A percentile compares a stretch with the other conserved stretches of the same genome.
Conservation (phyloP, 1,284 basidiomycete genomes). For the Inonotus hispidus region DNA sequence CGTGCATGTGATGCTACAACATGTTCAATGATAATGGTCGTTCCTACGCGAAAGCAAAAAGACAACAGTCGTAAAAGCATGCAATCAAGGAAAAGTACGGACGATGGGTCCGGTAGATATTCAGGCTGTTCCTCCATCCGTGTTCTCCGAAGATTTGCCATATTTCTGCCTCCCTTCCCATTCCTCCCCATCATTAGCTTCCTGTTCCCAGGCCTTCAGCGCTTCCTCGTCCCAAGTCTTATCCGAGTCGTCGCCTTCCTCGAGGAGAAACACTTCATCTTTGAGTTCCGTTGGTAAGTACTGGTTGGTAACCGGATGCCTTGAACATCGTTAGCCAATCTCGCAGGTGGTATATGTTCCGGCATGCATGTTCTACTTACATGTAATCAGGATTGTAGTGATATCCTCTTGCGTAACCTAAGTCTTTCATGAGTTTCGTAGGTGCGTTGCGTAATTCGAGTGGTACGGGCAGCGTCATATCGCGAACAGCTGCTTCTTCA, state of each 20-base stretch:
- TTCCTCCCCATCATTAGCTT: conserved; percentile 51
- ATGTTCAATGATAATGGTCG: background rate
- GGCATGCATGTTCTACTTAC: conserved; percentile 35
- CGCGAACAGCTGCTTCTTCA: conserved; percentile 52
- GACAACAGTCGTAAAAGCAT: background rate
- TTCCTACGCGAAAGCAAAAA: background rate
- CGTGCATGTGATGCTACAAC: background rate
- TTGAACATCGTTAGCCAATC: conserved; percentile 24
- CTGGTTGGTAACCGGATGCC: conserved; percentile 70
- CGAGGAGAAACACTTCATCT: conserved; percentile 45
- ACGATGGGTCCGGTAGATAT: background rate
- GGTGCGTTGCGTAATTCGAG: conserved; percentile 84
- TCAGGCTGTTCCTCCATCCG: background rate
- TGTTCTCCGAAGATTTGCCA: background rate
- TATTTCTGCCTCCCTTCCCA: conserved; percentile 54
- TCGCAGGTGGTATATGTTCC: conserved; percentile 2
- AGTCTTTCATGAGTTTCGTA: conserved; percentile 74
- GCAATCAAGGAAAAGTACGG: background rate
- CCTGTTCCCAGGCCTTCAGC: conserved; percentile 66
- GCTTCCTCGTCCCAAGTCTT: conserved; percentile 75
- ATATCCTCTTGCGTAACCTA: conserved; percentile 73
- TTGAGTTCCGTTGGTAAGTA: conserved; percentile 46
- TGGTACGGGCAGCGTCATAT: conserved; percentile 61
- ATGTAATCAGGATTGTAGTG: conserved; percentile 75
- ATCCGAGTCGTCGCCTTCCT: conserved; percentile 44